Evolutionary conservation across 805 yeast genomes (phyloP).

Genomic region (Ogataea neopini): DNA sequence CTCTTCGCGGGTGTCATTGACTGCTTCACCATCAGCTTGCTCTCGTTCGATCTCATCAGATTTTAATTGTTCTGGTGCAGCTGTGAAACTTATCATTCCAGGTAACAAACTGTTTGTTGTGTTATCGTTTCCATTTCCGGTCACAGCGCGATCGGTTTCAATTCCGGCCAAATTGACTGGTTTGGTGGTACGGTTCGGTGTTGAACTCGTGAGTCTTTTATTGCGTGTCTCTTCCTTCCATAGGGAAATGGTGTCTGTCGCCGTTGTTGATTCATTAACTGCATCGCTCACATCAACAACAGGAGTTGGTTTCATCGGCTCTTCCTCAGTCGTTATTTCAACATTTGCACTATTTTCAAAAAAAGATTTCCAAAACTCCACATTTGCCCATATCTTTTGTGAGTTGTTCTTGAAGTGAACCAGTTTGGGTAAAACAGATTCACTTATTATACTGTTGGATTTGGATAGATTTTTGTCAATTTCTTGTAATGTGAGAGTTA

Average conservation of each 20-base stretch:
- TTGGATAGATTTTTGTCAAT: constrained; percentile 73
- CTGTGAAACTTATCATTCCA: not conserved
- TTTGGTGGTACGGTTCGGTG: constrained; percentile 23
- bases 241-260: constrained; percentile 20
- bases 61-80: constrained; percentile 19
- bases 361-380: constrained; percentile 74
- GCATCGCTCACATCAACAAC: constrained; percentile 10
- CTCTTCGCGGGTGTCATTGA: not conserved
- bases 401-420: constrained; percentile 59
- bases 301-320: not conserved
- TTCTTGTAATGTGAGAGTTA: constrained; percentile 72
- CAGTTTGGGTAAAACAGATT: constrained; percentile 67
- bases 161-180: not conserved
- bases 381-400: constrained; percentile 62
- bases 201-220: constrained; percentile 21
- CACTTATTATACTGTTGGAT: constrained; percentile 67
- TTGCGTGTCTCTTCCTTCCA: constrained; percentile 23
- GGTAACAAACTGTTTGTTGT: constrained; percentile 14
- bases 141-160: not conserved
- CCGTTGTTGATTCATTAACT: constrained; percentile 17
- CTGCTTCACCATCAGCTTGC: constrained; percentile 3
- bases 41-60: constrained; percentile 21
- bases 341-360: constrained; percentile 52
- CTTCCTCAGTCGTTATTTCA: constrained; percentile 27
- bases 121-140: not conserved